A percentile compares a stretch with the other conserved stretches of the same genome.
Evolutionary conservation across 768 basidiomycete species (phyloP).

Genomic region (Exidia glandulosa): DNA sequence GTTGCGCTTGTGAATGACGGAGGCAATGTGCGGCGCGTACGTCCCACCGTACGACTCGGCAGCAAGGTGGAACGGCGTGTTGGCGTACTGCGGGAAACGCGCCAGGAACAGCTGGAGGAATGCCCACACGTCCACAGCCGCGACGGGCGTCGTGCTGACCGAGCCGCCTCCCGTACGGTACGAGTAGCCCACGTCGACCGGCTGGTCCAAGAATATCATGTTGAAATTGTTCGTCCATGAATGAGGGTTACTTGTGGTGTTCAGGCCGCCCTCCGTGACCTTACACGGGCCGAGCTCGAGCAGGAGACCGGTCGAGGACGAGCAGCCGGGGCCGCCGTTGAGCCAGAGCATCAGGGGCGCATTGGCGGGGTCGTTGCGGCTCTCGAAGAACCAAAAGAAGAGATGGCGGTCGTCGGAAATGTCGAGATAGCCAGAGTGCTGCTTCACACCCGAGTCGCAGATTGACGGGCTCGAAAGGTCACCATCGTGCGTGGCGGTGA

Average conservation of each 20-base stretch:
- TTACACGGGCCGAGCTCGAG: slow-evolving; percentile 89
- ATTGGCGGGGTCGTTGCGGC: slow-evolving; percentile 54
- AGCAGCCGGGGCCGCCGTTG: slow-evolving; percentile 55
- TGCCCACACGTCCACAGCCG: slow-evolving; percentile 82
- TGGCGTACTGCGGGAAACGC: slow-evolving; percentile 65
- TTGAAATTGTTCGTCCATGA: slow-evolving; percentile 74
- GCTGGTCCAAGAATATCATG: slow-evolving; percentile 34
- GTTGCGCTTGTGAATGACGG: slow-evolving; percentile 70
- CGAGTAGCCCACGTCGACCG: slow-evolving; percentile 83
- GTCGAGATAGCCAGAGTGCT: slow-evolving; percentile 78
- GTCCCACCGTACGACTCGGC: slow-evolving; percentile 64
- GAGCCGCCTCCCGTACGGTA: slow-evolving; percentile 66
- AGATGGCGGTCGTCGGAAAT: slow-evolving; percentile 69
- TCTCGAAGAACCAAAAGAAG: slow-evolving; percentile 95
- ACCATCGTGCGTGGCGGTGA: slow-evolving; percentile 24
- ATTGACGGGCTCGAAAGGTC: slow-evolving; percentile 39
- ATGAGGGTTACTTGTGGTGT: slow-evolving; percentile 62
- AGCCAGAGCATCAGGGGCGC: slow-evolving; percentile 87
- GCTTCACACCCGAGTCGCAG: slow-evolving; percentile 72
- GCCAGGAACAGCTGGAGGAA: slow-evolving; percentile 72
- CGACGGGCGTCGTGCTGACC: slow-evolving; percentile 72
- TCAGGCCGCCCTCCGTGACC: slow-evolving; percentile 55
- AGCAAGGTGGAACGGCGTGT: slow-evolving; percentile 63
- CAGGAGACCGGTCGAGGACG: slow-evolving; percentile 34
- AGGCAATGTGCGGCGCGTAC: slow-evolving; percentile 72